These are phyloP conservation scores for Biancaea sappan DNA, from an alignment of 306 rosid genomes.

Conservation along the genomic window DNA sequence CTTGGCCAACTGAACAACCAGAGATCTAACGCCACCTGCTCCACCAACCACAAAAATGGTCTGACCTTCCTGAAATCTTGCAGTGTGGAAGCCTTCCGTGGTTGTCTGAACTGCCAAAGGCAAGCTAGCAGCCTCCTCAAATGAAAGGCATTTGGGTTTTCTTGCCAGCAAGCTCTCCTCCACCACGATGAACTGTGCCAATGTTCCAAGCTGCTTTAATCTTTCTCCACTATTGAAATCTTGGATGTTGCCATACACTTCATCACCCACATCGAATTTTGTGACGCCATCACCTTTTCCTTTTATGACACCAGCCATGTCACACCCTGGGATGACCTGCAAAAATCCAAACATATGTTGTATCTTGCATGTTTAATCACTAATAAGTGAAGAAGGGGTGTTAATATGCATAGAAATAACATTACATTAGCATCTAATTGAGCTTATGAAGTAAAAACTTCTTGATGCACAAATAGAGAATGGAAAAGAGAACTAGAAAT, in stretches of 20 bases:
- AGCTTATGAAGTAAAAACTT: no score
- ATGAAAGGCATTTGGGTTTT: constrained; percentile 41
- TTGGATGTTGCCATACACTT: constrained; percentile 54
- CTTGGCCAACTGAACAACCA: constrained; percentile 51
- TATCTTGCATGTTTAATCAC: neutral
- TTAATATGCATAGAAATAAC: neutral
- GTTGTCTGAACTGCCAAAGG: constrained; percentile 53
- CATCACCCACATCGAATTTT: constrained; percentile 43
- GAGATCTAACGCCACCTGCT: constrained; percentile 54
- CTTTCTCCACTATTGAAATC: constrained; percentile 38
- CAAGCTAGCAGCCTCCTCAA: constrained; percentile 58
- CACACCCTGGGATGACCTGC: constrained; percentile 56
- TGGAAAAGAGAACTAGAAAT: no score
- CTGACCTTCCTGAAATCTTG: constrained; percentile 40
- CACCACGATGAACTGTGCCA: constrained; percentile 45
- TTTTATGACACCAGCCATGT: constrained; percentile 48
- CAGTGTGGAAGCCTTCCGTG: constrained; percentile 44
- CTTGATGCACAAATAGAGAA: no score
- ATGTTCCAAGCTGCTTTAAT: constrained; percentile 50
- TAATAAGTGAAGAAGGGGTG: neutral
- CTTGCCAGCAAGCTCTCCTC: constrained; percentile 43
- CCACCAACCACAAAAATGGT: constrained; percentile 49
- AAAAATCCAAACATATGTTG: neutral
- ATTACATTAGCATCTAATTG: no score
- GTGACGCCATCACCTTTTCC: constrained; percentile 36